These are phyloP conservation scores for Jimgerdemannia lactiflua DNA, from an alignment of 192 early-diverging fungal genomes.

Conservation along the genomic window DNA sequence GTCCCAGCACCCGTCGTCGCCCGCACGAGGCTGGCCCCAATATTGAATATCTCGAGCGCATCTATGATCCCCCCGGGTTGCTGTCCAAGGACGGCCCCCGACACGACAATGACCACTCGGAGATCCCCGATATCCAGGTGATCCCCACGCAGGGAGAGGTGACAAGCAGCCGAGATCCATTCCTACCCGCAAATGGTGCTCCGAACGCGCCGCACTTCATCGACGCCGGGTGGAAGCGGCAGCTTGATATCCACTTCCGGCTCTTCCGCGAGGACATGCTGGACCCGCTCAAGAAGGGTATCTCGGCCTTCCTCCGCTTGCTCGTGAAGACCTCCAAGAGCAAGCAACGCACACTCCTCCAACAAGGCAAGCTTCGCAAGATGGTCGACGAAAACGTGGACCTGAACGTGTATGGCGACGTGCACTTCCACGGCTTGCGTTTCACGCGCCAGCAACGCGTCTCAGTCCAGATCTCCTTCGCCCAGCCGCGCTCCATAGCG, in stretches of 20 bases:
- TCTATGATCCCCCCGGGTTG: slow-evolving; percentile 30
- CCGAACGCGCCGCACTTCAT: slow-evolving; percentile 44
- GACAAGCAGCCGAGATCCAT: slow-evolving; percentile 24
- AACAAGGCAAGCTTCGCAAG: slow-evolving; percentile 22
- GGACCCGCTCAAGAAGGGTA: slow-evolving; percentile 33
- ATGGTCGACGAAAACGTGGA: slow-evolving; percentile 14
- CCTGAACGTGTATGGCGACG: slow-evolving; percentile 6
- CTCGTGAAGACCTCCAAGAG: slow-evolving; percentile 9
- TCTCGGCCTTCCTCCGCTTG: slow-evolving; percentile 34
- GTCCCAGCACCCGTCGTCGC: not conserved
- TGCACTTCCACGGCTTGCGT: slow-evolving; percentile 1
- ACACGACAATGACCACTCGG: slow-evolving; percentile 52
- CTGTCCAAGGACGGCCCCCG: slow-evolving; percentile 33
- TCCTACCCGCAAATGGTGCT: slow-evolving; percentile 46
- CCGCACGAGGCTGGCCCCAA: not conserved
- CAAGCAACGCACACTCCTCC: slow-evolving; percentile 10
- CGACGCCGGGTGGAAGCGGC: slow-evolving; percentile 36
- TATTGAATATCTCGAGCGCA: not conserved
- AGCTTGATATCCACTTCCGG: slow-evolving; percentile 57
- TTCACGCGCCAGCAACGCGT: not conserved
- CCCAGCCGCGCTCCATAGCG: slow-evolving; percentile 9
- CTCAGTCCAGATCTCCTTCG: slow-evolving; percentile 3
- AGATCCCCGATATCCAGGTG: slow-evolving; percentile 42
- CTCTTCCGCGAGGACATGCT: slow-evolving; percentile 59
- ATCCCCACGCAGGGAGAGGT: slow-evolving; percentile 57